A percentile compares a stretch with the other conserved stretches of the same genome.
Conservation (phyloP, 129 eudicot genomes). For the Tagetes patula region DNA sequence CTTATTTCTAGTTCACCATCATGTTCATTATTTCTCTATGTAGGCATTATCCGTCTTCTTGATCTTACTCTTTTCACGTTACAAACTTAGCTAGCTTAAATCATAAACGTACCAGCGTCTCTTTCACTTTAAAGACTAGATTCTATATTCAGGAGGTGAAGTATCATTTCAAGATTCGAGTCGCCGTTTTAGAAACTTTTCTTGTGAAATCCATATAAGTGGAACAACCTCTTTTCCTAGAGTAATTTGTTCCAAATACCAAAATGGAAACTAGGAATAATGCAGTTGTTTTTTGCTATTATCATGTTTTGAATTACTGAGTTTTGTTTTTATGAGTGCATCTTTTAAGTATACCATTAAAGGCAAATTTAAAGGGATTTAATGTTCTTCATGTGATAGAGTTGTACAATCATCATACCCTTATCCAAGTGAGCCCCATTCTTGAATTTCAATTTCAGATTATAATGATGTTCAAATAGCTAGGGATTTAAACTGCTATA, state of each 20-base stretch:
- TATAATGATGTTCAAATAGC: background rate
- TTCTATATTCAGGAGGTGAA: constrained; percentile 20
- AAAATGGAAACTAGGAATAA: constrained; percentile 23
- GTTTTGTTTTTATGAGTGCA: constrained; percentile 24
- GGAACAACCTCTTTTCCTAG: constrained; percentile 31
- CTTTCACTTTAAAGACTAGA: constrained; percentile 28
- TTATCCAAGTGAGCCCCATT: constrained; percentile 30
- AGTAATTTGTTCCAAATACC: constrained; percentile 27
- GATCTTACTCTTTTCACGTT: constrained; percentile 28
- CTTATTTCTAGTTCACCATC: background rate
- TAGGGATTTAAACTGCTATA: background rate
- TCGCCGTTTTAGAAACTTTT: constrained; percentile 19
- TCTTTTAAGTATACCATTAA: constrained; percentile 24
- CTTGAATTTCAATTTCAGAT: constrained; percentile 16
- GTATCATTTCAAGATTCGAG: constrained; percentile 24
- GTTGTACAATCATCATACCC: constrained; percentile 1
- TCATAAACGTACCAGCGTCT: constrained; percentile 28
- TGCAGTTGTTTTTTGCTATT: constrained; percentile 20
- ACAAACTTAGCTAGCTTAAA: background rate
- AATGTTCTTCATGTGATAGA: constrained; percentile 23
- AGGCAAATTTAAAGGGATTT: constrained; percentile 28
- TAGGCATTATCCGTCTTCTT: constrained; percentile 18
- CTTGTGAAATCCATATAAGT: constrained; percentile 28
- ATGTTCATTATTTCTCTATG: constrained; percentile 22
- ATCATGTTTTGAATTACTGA: constrained; percentile 17